These are phyloP conservation scores for Chaetomium strumarium DNA, from an alignment of 2,329 filamentous ascomycete species.

Conservation along the genomic window DNA sequence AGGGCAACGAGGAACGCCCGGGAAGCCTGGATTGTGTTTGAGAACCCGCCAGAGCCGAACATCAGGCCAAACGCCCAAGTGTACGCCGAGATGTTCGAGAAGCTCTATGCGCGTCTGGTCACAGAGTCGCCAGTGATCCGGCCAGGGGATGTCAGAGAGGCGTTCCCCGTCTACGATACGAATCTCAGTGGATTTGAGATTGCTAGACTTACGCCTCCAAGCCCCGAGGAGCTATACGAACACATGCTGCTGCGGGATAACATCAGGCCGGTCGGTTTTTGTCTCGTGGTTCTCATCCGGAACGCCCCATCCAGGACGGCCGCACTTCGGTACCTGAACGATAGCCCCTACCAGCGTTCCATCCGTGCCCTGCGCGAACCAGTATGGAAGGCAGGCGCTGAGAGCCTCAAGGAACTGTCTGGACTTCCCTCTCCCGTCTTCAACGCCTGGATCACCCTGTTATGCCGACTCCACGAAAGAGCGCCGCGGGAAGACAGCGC, in stretches of 20 bases:
- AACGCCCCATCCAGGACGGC: slow-evolving; percentile 43
- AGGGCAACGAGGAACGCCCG: slow-evolving; percentile 53
- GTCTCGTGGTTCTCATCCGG: slow-evolving; percentile 50
- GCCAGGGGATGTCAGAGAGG: slow-evolving; percentile 57
- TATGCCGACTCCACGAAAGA: slow-evolving; percentile 32
- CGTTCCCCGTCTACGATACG: slow-evolving; percentile 47
- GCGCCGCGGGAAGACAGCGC: background rate
- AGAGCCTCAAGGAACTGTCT: slow-evolving; percentile 10
- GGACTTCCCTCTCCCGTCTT: slow-evolving; percentile 36
- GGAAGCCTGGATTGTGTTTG: slow-evolving; percentile 54
- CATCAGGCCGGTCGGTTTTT: slow-evolving; percentile 43
- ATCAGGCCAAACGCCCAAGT: slow-evolving; percentile 37
- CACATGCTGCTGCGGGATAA: slow-evolving; percentile 53
- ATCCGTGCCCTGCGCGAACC: slow-evolving; percentile 2
- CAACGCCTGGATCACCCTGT: slow-evolving; percentile 45
- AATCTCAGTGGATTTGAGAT: slow-evolving; percentile 61
- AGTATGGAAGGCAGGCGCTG: slow-evolving; percentile 22
- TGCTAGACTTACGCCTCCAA: slow-evolving; percentile 55
- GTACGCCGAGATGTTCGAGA: slow-evolving; percentile 56
- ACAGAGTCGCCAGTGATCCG: slow-evolving; percentile 28
- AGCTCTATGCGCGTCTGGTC: slow-evolving; percentile 39
- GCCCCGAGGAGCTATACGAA: slow-evolving; percentile 50
- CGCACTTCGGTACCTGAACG: slow-evolving; percentile 39
- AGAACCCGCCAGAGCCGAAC: slow-evolving; percentile 31
- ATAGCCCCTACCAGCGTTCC: slow-evolving; percentile 8